Base-by-base conservation (phyloP, 2,329 filamentous ascomycete species). In the Fusarium sp. region DNA sequence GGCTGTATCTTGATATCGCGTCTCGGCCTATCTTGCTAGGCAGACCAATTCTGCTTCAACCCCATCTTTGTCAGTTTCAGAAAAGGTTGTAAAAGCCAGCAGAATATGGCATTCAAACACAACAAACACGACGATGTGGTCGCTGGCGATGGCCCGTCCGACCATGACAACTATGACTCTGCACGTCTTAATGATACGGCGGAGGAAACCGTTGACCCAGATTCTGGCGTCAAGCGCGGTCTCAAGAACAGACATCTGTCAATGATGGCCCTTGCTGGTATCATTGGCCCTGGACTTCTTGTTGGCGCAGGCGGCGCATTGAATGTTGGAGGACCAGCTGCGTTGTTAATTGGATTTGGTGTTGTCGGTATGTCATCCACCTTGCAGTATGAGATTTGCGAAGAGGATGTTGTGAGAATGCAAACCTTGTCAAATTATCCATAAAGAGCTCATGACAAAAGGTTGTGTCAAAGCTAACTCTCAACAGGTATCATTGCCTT, bases 231-330 rank as follows among this genome's bases (percentile, higher is more conserved):
- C 70, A 90, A 89, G 80, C 85, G 90, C 60, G 90, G 89, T 3
- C 83, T 92, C 54, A 90, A 91, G 78, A 90, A 88, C 35, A 82
- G 89, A 8, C 89, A 92, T 75, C 76, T 92, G 14, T 87, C 83
- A 62, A 91, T 92, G 85, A 87, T 88, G 85, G 86, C 86, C 7
- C 76, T 88, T 68, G 89, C 84, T 67, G 88, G 81, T 72, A 90
- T 83, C 79, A 88, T 85, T 62, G 91, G 92, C 0, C 90, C 91
- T 6, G 91, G 91, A 22, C 81, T 94, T 40, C 83, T 94, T 5
- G 88, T 93, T 54, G 91, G 91, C 17, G 86, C 89, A 4, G 91
- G 92, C 35, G 87, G 89, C 46, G 91, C 91, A 0, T 80, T 94
- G 24, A 82, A 86, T 14, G 86, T 83, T 41, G 91, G 90, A 56